Percentiles rank a stretch among this genome's conserved stretches.
phyloP scores from a whole-genome alignment of 169 alveolate species.

The Cryptosporidium sp. region DNA sequence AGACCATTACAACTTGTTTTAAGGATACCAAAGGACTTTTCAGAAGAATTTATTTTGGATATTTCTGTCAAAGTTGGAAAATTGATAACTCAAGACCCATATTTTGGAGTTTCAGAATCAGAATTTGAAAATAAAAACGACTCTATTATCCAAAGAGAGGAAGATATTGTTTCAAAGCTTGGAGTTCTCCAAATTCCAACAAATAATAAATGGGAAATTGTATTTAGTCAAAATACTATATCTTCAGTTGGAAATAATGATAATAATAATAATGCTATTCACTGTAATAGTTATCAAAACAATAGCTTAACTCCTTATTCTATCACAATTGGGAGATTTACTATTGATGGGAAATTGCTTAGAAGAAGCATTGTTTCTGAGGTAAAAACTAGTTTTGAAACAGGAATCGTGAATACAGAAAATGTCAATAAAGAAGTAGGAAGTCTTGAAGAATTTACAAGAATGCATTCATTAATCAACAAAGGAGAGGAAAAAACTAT shows the following conservation, averaged over 20 bases:
- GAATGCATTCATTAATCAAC: neutral
- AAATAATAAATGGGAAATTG: slow-evolving; percentile 2
- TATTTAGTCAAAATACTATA: neutral
- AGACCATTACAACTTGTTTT: slow-evolving; percentile 34
- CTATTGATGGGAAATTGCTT: neutral
- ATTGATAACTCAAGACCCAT: neutral
- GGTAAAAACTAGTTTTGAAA: neutral
- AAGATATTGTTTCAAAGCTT: slow-evolving; percentile 1
- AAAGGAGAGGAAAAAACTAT: neutral
- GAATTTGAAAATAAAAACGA: neutral
- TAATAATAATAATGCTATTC: neutral
- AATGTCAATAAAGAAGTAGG: neutral
- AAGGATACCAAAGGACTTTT: slow-evolving; percentile 16
- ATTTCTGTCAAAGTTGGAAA: neutral
- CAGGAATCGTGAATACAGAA: neutral
- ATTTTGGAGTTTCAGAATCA: neutral
- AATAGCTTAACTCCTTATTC: neutral
- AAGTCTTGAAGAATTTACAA: neutral
- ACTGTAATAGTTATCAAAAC: neutral
- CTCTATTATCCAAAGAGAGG: neutral
- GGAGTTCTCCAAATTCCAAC: slow-evolving; percentile 12
- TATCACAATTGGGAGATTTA: neutral
- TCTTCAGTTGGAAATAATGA: neutral
- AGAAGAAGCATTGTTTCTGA: neutral
- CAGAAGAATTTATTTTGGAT: slow-evolving; percentile 2